Conservation (phyloP, 1,139 yeast species). For the Yamadazyma kanchanaburiensis region DNA sequence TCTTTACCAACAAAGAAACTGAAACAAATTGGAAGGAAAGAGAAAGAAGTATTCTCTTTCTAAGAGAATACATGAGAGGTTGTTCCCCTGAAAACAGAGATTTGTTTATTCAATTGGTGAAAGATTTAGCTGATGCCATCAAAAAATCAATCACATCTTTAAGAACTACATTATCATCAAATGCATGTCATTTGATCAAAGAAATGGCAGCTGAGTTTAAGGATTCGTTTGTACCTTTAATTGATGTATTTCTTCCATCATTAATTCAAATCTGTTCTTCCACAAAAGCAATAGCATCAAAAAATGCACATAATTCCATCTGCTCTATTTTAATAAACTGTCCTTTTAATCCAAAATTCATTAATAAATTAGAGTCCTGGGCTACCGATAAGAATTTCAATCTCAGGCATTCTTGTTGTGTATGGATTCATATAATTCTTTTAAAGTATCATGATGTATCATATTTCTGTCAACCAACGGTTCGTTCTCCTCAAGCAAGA, state of each 20-base stretch:
- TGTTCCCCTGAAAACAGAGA: slow-evolving; percentile 42
- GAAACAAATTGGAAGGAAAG: slow-evolving; percentile 83
- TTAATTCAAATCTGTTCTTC: slow-evolving; percentile 66
- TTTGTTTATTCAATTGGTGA: slow-evolving; percentile 43
- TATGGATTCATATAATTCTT: slow-evolving; percentile 66
- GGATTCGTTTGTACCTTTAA: slow-evolving; percentile 52
- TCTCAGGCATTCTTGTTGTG: slow-evolving; percentile 63
- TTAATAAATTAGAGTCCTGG: slow-evolving; percentile 51
- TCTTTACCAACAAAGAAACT: slow-evolving; percentile 78
- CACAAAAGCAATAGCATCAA: slow-evolving; percentile 76
- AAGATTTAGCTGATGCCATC: slow-evolving; percentile 54
- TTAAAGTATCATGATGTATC: slow-evolving; percentile 32
- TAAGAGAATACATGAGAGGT: too few relatives aligned
- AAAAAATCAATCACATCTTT: slow-evolving; percentile 68
- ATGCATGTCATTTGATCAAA: slow-evolving; percentile 77
- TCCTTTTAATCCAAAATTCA: slow-evolving; percentile 49
- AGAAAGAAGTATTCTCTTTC: slow-evolving; percentile 61
- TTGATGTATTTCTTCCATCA: slow-evolving; percentile 58
- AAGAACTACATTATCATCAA: slow-evolving; percentile 76
- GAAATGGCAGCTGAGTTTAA: slow-evolving; percentile 59
- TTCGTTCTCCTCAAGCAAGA: slow-evolving; percentile 29
- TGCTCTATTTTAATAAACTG: slow-evolving; percentile 57
- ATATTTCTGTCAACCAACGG: too few relatives aligned
- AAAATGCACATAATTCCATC: slow-evolving; percentile 68
- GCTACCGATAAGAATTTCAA: slow-evolving; percentile 66